Evolutionary conservation across 1,284 basidiomycete genomes (phyloP), one percentile per base, ranked within the genome.

Genomic region (Boletus sp.): DNA sequence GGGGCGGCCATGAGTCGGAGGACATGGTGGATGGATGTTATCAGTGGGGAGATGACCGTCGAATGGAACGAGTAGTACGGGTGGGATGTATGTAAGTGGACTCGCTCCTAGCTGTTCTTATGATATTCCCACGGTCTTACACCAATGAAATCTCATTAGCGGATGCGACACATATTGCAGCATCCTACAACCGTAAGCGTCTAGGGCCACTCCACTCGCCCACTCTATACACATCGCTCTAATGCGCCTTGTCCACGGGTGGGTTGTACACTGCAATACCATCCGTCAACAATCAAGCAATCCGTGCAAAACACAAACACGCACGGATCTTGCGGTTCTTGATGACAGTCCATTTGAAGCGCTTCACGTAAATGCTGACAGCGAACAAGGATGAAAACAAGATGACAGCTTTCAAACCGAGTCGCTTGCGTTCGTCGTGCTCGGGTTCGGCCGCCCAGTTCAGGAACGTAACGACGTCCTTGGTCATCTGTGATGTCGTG

Each of bases 401-500:
- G 64, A 96, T 93, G 61, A 94, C 81, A 17, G 92, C 92, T 75
- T 94, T 90, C 68, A 98, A 74, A 59, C 95, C 94, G 66, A 87
- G 86, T 79, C 93, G 92, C 81, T 99, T 99, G 66, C 96, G 82
- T 68, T 94, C 86, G 68, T 99, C 96, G 68, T 95, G 91, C 72
- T 99, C 96, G 23, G 96, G 96, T 72, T 99, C 96, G 50, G 95
- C 82, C 36, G 91, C 89, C 92, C 92, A 96, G 72, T 81, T 82
- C 51, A 99, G 74, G 87, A 99, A 99, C 3, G 89, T 92, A 34
- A 84, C 82, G 43, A 99, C 94, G 64, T 99, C 96, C 81, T 99
- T 99, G 59, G 96, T 94, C 94, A 99, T 95, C 71, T 99, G 96
- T n/a, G 91, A 91, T 9, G 94, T 89, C 41, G 95, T 99, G 10